Percentiles rank a stretch among this genome's conserved stretches.
phyloP scores from a whole-genome alignment of 208 protist species.

The Trypanosoma brucei region DNA sequence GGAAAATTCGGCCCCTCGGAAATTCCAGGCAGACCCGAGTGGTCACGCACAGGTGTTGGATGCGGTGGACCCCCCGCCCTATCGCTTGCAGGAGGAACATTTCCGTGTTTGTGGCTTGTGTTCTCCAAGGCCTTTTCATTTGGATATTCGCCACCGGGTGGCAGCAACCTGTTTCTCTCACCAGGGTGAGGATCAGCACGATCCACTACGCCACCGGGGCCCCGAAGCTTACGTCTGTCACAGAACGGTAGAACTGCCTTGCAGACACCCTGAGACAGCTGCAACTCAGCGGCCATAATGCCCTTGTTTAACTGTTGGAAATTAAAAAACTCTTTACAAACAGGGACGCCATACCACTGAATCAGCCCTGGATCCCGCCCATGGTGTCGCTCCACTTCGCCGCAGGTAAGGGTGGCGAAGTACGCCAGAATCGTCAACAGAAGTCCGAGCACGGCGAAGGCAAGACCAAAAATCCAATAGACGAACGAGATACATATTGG shows the following conservation, averaged over 20 bases:
- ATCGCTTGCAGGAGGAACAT: too few relatives aligned
- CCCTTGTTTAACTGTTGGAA: slow-evolving; percentile 1
- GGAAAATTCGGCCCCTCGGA: not conserved
- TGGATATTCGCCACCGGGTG: too few relatives aligned
- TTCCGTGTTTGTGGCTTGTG: too few relatives aligned
- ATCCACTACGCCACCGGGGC: too few relatives aligned
- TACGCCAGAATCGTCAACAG: slow-evolving; percentile 11
- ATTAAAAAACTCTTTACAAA: slow-evolving; percentile 15
- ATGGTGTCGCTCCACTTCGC: slow-evolving; percentile 23
- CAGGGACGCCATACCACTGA: slow-evolving; percentile 29
- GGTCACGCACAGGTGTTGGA: not conserved
- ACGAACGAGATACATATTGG: slow-evolving; percentile 16
- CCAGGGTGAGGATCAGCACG: too few relatives aligned
- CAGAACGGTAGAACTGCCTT: slow-evolving; percentile 6
- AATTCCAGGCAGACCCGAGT: not conserved
- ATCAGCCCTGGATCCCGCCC: slow-evolving; percentile 23
- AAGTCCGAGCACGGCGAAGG: slow-evolving; percentile 18
- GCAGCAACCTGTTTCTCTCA: too few relatives aligned
- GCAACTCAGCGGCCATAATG: slow-evolving; percentile 1
- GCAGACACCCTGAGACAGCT: slow-evolving; percentile 6
- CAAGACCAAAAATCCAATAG: slow-evolving; percentile 26
- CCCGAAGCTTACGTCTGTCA: not conserved
- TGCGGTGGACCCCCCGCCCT: too few relatives aligned
- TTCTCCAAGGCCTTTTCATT: too few relatives aligned
- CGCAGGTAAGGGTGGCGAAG: slow-evolving; percentile 13